phyloP scores from a whole-genome alignment of 306 rosid genomes.

The Crotalaria pallida region DNA sequence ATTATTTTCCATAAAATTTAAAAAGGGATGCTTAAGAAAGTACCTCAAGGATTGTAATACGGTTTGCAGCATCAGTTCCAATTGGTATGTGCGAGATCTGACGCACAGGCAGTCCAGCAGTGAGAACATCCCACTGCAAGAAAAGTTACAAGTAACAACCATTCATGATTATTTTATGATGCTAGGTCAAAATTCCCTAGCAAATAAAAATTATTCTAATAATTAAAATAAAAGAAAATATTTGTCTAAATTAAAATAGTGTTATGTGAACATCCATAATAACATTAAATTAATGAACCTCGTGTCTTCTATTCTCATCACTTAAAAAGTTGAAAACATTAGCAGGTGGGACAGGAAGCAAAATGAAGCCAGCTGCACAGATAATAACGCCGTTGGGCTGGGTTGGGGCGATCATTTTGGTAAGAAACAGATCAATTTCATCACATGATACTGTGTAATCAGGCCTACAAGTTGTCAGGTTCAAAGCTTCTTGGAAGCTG shows the following conservation, averaged over 20 bases:
- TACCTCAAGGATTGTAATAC: constrained; percentile 24
- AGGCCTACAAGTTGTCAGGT: constrained; percentile 29
- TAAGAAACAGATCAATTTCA: constrained; percentile 34
- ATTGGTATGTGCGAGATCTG: constrained; percentile 37
- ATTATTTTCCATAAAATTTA: too few relatives aligned
- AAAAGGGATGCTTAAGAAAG: background rate
- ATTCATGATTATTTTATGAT: background rate
- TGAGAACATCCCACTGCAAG: constrained; percentile 57
- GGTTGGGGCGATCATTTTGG: constrained; percentile 24
- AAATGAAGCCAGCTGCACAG: constrained; percentile 36
- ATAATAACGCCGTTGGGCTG: constrained; percentile 43
- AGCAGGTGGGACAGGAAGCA: constrained; percentile 37
- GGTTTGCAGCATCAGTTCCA: constrained; percentile 39
- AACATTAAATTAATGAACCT: constrained; percentile 44
- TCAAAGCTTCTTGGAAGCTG: constrained; percentile 34
- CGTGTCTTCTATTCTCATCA: constrained; percentile 27
- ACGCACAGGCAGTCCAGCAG: constrained; percentile 22
- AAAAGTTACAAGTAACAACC: background rate
- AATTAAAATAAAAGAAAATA: background rate
- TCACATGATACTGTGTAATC: constrained; percentile 38
- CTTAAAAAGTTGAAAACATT: constrained; percentile 36
- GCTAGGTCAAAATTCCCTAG: background rate
- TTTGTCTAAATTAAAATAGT: background rate
- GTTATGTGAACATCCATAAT: too few relatives aligned
- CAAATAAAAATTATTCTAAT: background rate